Conservation (phyloP, 108 stramenopile genomes). For the Bacterosira constricta region DNA sequence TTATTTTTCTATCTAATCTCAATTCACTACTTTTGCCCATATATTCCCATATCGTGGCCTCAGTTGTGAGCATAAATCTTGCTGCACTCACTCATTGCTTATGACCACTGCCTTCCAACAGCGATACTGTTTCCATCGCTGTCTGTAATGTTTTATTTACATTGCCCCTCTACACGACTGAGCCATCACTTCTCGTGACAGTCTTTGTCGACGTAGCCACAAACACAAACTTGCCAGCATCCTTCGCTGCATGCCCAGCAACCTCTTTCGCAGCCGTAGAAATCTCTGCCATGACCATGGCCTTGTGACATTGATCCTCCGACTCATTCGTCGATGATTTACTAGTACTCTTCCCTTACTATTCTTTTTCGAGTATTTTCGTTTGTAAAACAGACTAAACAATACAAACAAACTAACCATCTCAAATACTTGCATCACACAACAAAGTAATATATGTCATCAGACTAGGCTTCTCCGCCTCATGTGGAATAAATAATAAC, state of each 20-base stretch:
- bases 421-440: constrained; percentile 71
- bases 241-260: constrained; percentile 35
- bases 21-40: too few relatives aligned
- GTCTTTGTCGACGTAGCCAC: constrained; percentile 30
- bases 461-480: constrained; percentile 24
- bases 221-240: constrained; percentile 48
- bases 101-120: too few relatives aligned
- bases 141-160: too few relatives aligned
- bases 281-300: constrained; percentile 42
- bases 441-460: constrained; percentile 53
- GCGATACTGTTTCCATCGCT: too few relatives aligned
- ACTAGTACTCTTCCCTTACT: not conserved
- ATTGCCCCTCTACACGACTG: constrained; percentile 17
- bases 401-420: constrained; percentile 84
- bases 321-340: too few relatives aligned
- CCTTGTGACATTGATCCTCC: constrained; percentile 52
- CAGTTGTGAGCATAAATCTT: too few relatives aligned
- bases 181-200: constrained; percentile 13
- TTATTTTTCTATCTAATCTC: too few relatives aligned
- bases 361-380: constrained; percentile 70
- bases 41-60: too few relatives aligned
- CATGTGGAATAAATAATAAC: constrained; percentile 23
- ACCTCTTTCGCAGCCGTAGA: constrained; percentile 29
- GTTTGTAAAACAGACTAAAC: constrained; percentile 75
- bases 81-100: too few relatives aligned